Evolutionary conservation across 805 yeast genomes (phyloP).

Genomic region (Candida xiaguanensis): DNA sequence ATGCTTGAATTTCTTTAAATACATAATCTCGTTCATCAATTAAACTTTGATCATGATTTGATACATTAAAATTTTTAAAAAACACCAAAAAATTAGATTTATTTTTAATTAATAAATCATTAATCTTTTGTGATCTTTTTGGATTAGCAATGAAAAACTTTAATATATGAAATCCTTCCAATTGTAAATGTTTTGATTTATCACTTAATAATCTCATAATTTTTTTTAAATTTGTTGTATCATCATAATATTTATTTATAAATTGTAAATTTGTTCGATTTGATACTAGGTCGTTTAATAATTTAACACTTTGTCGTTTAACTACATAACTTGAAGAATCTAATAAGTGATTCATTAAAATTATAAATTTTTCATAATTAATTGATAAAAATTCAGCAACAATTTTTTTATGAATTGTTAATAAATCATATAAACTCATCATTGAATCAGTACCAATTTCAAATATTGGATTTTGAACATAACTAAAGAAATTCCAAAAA

Average conservation of each 20-base stretch:
- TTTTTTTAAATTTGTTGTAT: constrained; percentile 77
- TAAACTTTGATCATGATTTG: constrained; percentile 61
- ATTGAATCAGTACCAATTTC: constrained; percentile 91
- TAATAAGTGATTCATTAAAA: constrained; percentile 63
- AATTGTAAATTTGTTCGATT: constrained; percentile 66
- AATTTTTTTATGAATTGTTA: constrained; percentile 64
- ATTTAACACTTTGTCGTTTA: constrained; percentile 81
- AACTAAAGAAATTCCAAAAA: constrained; percentile 81
- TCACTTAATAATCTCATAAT: constrained; percentile 85
- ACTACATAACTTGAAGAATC: constrained; percentile 84
- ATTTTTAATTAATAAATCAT: constrained; percentile 81
- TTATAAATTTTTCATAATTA: constrained; percentile 57
- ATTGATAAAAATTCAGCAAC: constrained; percentile 66
- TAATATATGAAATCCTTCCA: constrained; percentile 90
- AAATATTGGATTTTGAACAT: constrained; percentile 71
- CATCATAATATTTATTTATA: constrained; percentile 74
- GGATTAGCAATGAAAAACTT: constrained; percentile 97
- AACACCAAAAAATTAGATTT: constrained; percentile 71
- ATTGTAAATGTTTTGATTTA: constrained; percentile 81
- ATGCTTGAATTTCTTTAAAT: constrained; percentile 63
- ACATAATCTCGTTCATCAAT: constrained; percentile 80
- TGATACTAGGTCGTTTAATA: constrained; percentile 68
- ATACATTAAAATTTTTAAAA: constrained; percentile 60
- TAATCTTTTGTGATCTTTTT: constrained; percentile 71
- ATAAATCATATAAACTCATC: constrained; percentile 65